Evolutionary conservation across 164 flowering plant genomes (phyloP).

Genomic region (Echeveria elegans): DNA sequence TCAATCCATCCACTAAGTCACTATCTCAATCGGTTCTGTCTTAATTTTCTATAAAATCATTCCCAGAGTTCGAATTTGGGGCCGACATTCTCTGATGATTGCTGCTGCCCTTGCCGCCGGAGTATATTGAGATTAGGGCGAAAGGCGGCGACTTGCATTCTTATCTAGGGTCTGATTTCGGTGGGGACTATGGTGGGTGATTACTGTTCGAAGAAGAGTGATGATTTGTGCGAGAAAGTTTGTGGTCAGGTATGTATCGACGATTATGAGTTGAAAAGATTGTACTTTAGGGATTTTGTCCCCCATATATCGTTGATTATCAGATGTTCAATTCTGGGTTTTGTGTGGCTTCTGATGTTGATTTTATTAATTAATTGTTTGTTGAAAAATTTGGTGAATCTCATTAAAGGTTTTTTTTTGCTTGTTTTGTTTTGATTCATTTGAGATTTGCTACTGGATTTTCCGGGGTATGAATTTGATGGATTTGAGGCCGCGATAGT

Average conservation of each 20-base stretch:
- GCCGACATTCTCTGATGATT: neutral
- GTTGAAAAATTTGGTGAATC: neutral
- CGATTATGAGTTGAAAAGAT: neutral
- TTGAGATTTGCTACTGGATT: neutral
- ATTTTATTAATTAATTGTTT: neutral
- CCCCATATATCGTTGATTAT: neutral
- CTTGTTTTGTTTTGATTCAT: neutral
- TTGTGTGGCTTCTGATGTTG: neutral
- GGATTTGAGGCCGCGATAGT: neutral
- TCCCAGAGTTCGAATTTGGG: neutral
- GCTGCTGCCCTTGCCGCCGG: neutral
- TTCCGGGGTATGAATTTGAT: neutral
- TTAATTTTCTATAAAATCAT: neutral
- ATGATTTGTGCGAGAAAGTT: constrained; percentile 65
- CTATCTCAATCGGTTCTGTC: neutral
- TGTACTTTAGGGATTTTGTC: constrained; percentile 1
- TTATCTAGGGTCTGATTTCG: neutral
- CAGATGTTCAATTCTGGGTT: neutral
- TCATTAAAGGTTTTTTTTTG: neutral
- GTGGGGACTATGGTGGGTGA: constrained; percentile 37
- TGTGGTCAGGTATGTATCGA: constrained; percentile 60
- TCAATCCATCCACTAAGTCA: neutral
- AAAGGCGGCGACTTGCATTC: neutral
- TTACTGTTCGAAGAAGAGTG: constrained; percentile 64
- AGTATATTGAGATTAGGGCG: neutral